phyloP scores from a whole-genome alignment of 805 yeast species.

The Lachancea nothofagi region DNA sequence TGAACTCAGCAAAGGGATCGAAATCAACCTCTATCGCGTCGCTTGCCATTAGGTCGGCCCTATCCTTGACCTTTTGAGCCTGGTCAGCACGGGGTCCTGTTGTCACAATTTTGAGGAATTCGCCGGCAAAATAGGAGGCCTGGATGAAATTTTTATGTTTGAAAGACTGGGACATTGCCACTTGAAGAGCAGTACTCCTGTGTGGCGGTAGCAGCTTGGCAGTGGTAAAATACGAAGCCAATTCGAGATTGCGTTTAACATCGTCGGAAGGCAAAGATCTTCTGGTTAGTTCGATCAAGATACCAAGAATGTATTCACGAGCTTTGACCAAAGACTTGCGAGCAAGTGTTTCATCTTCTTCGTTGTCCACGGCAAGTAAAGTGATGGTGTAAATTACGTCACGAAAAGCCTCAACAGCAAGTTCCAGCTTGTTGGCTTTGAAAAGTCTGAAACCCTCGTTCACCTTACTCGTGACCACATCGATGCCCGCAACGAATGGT shows the following conservation, averaged over 20 bases:
- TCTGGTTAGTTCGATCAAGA: slow-evolving; percentile 85
- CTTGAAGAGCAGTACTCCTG: slow-evolving; percentile 81
- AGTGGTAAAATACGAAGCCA: slow-evolving; percentile 93
- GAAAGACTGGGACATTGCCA: slow-evolving; percentile 91
- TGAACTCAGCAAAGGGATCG: slow-evolving; percentile 87
- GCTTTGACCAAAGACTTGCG: slow-evolving; percentile 64
- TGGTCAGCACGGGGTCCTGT: slow-evolving; percentile 82
- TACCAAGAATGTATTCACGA: slow-evolving; percentile 86
- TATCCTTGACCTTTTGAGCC: slow-evolving; percentile 75
- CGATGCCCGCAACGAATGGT: slow-evolving; percentile 75
- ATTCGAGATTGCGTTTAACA: slow-evolving; percentile 80
- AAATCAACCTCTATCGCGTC: slow-evolving; percentile 90
- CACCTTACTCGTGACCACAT: slow-evolving; percentile 50
- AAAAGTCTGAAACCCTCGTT: slow-evolving; percentile 76
- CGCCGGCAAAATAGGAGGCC: slow-evolving; percentile 85
- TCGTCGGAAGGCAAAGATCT: slow-evolving; percentile 69
- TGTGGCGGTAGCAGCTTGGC: slow-evolving; percentile 79
- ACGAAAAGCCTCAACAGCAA: slow-evolving; percentile 77
- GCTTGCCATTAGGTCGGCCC: slow-evolving; percentile 71
- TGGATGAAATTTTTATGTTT: slow-evolving; percentile 80
- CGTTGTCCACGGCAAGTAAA: slow-evolving; percentile 61
- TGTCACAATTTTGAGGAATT: slow-evolving; percentile 63
- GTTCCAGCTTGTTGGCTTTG: slow-evolving; percentile 75
- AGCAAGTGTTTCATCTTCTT: slow-evolving; percentile 74
- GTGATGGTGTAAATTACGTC: slow-evolving; percentile 70